Evolutionary conservation across 2,329 filamentous ascomycete genomes (phyloP), one percentile per base, ranked within the genome.

Genomic region (Exophiala aquamarina): DNA sequence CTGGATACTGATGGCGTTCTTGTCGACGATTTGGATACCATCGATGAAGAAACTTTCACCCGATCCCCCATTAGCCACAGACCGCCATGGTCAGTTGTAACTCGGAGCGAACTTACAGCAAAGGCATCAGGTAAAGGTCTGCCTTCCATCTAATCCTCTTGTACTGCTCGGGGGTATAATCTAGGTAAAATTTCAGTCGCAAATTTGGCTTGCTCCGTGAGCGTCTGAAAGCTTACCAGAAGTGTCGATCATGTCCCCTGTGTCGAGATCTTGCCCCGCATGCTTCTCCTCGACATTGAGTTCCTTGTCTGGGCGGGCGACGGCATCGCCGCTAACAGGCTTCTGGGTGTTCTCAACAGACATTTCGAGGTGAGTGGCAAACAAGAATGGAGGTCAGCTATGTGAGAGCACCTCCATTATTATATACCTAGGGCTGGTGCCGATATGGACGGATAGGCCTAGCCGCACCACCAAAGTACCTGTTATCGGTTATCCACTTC

Each of bases 11-110:
- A 70, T 59, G 0, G 68, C 66, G 2, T 70, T 75, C 57, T 75
- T 75, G 58, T 75, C 72, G 1, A 66, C 68, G 54, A 75, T 73
- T 51, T 76, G 74, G 39, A 75, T 70, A 28, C 73, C 73, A 48
- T 75, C 75, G 53, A 71, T 74, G 48, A 65, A 59, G 44, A 54
- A 59, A 48, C 56, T 59, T n/a, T n/a, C n/a, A n/a, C n/a, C n/a
- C n/a, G n/a, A n/a, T n/a, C n/a, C n/a, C n/a, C n/a, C n/a, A n/a
- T n/a, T n/a, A n/a, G n/a, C n/a, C n/a, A n/a, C n/a, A n/a, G n/a
- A n/a, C n/a, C n/a, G n/a, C n/a, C n/a, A n/a, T n/a, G n/a, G n/a
- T n/a, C n/a, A n/a, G n/a, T n/a, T n/a, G n/a, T 18, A 21, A 21
- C 7, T 18, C 13, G 20, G 8, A 15, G 19, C 17, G n/a, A 3